These are phyloP conservation scores for Penicillium manginii DNA, from an alignment of 495 filamentous ascomycete genomes.

Conservation along the genomic window DNA sequence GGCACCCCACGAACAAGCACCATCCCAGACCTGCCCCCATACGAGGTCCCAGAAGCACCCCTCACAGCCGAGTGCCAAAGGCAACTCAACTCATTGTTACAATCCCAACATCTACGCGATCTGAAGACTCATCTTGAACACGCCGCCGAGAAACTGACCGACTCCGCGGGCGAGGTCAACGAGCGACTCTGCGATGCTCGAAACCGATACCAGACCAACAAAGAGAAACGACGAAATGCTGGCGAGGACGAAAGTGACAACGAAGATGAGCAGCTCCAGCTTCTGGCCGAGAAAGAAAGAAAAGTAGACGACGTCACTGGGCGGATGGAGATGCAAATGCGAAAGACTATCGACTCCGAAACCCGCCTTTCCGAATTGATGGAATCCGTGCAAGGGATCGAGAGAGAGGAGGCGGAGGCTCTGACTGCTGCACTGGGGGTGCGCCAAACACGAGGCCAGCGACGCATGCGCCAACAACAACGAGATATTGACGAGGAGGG, in stretches of 20 bases:
- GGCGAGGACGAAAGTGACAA: constrained; percentile 15
- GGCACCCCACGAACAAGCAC: constrained; percentile 3
- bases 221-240: constrained; percentile 20
- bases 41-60: constrained; percentile 59
- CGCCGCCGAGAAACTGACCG: constrained; percentile 41
- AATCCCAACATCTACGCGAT: constrained; percentile 31
- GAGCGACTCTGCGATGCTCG: constrained; percentile 45
- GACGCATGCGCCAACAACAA: constrained; percentile 12
- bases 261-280: constrained; percentile 26
- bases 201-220: constrained; percentile 34
- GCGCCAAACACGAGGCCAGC: constrained; percentile 30
- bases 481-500: constrained; percentile 21
- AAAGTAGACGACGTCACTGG: constrained; percentile 37
- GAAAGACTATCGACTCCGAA: constrained; percentile 44
- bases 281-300: constrained; percentile 33
- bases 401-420: constrained; percentile 26
- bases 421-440: constrained; percentile 12
- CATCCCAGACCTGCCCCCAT: constrained; percentile 55
- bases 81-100: constrained; percentile 37
- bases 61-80: constrained; percentile 41
- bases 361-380: constrained; percentile 37
- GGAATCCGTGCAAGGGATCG: constrained; percentile 34
- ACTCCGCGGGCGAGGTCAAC: constrained; percentile 51
- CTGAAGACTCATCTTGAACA: constrained; percentile 42
- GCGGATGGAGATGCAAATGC: constrained; percentile 43